These are phyloP conservation scores for Aegilops umbellulata DNA, from an alignment of 176 grass and related monocot genomes.

Conservation along the genomic window DNA sequence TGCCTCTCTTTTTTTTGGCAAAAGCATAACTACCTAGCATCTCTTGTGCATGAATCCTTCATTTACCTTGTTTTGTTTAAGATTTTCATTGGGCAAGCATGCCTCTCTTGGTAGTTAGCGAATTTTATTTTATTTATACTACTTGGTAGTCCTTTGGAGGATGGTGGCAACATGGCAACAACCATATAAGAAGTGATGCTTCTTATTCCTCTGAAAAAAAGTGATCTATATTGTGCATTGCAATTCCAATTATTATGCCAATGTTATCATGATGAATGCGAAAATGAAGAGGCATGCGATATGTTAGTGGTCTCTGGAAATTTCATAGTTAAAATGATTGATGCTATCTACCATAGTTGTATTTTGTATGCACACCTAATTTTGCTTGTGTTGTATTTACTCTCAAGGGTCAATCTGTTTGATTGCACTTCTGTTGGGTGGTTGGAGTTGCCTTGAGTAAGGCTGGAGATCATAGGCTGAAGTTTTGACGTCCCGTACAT, in stretches of 20 bases:
- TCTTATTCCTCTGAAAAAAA: not conserved
- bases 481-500: not conserved
- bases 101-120: not conserved
- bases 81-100: not conserved
- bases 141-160: not conserved
- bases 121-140: not conserved
- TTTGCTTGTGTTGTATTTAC: not conserved
- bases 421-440: not conserved
- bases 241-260: not conserved
- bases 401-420: not conserved
- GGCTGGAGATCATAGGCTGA: not conserved
- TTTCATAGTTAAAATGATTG: not conserved
- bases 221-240: not conserved
- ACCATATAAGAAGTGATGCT: not conserved
- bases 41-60: not conserved
- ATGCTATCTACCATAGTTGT: not conserved
- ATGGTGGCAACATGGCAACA: not conserved
- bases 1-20: not conserved
- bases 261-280: not conserved
- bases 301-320: not conserved
- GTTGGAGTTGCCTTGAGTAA: not conserved
- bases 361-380: not conserved
- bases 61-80: not conserved
- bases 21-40: not conserved
- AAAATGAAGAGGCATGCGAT: not conserved